Base-by-base conservation (phyloP, 2,329 filamentous ascomycete genomes). In the Exophiala bonariae region DNA sequence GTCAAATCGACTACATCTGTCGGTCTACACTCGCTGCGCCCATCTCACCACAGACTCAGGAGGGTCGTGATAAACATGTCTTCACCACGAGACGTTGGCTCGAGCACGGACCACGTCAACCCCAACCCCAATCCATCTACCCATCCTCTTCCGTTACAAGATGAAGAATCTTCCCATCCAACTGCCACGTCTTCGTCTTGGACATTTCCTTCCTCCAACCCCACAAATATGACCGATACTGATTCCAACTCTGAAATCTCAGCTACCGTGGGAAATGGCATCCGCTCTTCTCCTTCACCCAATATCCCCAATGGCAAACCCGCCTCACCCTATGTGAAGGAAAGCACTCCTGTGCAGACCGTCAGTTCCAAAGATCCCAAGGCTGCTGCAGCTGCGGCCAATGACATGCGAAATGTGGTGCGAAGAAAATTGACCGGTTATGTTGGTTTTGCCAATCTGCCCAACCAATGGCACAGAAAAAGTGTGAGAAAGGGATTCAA, bases 401-500 rank as follows among this genome's bases (percentile, higher is more conserved):
- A 76, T 64, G 86, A 89, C 64, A 86, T 86, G 79, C 85, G 85
- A 73, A 97, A 99, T 79, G 95, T 99, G 70, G 92, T 99, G 63
- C 89, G 93, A 73, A 84, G 93, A 73, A 99, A 99, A 80, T 79
- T 99, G 68, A 97, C 93, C 41, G 93, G 93, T 66, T 99, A 97
- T 65, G 93, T 99, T 65, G 93, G 93, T 59, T 99, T 99, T 67
- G 93, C 93, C 71, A 99, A 99, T 72, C 76, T 99, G 68, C 93
- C 93, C 57, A 99, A 99, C 77, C 93, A 99, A 76, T 99, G 93
- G 93, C 93, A 99, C 80, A 92, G 93, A 73, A 99, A 99, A 86
- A 96, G 91, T 83, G 93, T 99, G 65, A 89, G 93, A 69, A 99
- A 99, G 76, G 93, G 93, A 54, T 99, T 99, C 83, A 99, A 97